Evolutionary conservation across 352 stramenopile genomes (phyloP).

Genomic region (Pythium monospermum): DNA sequence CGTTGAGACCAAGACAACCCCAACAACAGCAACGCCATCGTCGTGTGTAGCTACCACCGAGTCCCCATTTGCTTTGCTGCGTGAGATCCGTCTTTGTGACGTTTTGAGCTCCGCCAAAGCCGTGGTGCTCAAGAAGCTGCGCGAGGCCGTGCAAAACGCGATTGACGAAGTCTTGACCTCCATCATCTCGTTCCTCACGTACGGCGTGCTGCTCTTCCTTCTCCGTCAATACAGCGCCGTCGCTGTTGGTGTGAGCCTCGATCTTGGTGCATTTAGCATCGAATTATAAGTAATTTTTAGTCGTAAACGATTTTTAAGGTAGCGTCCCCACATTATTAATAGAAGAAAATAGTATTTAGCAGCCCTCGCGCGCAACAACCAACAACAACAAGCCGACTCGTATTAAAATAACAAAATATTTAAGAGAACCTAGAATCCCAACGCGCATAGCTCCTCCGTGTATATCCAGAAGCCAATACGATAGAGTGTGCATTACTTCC

Average conservation of each 20-base stretch:
- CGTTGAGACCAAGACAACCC: background rate
- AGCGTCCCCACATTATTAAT: background rate
- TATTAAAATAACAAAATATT: too few relatives aligned
- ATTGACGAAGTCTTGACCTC: conserved; percentile 32
- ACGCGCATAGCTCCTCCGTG: too few relatives aligned
- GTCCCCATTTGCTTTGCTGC: conserved; percentile 10
- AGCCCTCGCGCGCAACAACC: background rate
- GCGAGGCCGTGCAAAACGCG: conserved; percentile 24
- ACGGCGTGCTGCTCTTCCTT: conserved; percentile 30
- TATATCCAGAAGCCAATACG: too few relatives aligned
- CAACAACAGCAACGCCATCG: background rate
- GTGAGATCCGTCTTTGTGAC: conserved; percentile 27
- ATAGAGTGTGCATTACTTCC: too few relatives aligned
- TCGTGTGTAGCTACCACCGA: background rate
- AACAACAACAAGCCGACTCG: too few relatives aligned
- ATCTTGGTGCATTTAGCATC: conserved; percentile 38
- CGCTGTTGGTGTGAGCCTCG: conserved; percentile 30
- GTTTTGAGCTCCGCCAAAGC: conserved; percentile 24
- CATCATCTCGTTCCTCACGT: conserved; percentile 35
- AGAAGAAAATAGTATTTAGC: conserved; percentile 5
- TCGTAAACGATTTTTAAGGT: background rate
- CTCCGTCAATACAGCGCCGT: conserved; percentile 36
- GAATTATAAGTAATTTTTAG: conserved; percentile 17
- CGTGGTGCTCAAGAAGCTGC: conserved; percentile 24
- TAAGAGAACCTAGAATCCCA: too few relatives aligned